Conservation (phyloP, 1,284 basidiomycete species). For the Inonotus obliquus region DNA sequence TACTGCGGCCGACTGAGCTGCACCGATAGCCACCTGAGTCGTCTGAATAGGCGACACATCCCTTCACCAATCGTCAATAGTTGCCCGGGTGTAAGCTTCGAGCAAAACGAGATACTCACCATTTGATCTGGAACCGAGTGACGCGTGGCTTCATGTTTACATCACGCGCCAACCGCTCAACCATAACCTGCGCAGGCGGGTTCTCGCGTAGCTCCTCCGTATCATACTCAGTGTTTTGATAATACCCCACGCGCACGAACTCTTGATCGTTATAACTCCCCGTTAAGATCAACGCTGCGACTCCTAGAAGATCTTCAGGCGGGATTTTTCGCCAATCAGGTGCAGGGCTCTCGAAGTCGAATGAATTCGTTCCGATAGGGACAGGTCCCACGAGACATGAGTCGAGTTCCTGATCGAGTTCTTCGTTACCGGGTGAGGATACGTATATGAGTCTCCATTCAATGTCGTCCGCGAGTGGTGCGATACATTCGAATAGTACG, state of each 20-base stretch:
- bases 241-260: constrained; percentile 98
- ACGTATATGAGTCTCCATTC: constrained; percentile 87
- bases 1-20: constrained; percentile 73
- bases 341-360: constrained; percentile 86
- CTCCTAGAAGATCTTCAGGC: constrained; percentile 79
- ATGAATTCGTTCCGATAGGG: constrained; percentile 85
- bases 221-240: constrained; percentile 98
- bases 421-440: constrained; percentile 87
- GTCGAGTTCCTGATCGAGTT: constrained; percentile 94
- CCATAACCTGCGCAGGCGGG: constrained; percentile 65
- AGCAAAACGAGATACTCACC: constrained; percentile 42
- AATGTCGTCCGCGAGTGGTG: constrained; percentile 75
- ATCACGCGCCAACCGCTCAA: constrained; percentile 81
- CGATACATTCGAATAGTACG: constrained; percentile 98
- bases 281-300: constrained; percentile 90
- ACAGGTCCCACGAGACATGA: constrained; percentile 96
- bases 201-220: constrained; percentile 83
- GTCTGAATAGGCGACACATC: constrained; percentile 59
- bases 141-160: constrained; percentile 92
- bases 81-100: neutral
- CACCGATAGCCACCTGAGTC: constrained; percentile 48
- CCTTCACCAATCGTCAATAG: constrained; percentile 36
- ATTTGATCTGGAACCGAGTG: constrained; percentile 86
- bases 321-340: constrained; percentile 77
- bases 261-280: constrained; percentile 90